Base-by-base conservation (phyloP, 208 protist species). In the Leishmania braziliensis region DNA sequence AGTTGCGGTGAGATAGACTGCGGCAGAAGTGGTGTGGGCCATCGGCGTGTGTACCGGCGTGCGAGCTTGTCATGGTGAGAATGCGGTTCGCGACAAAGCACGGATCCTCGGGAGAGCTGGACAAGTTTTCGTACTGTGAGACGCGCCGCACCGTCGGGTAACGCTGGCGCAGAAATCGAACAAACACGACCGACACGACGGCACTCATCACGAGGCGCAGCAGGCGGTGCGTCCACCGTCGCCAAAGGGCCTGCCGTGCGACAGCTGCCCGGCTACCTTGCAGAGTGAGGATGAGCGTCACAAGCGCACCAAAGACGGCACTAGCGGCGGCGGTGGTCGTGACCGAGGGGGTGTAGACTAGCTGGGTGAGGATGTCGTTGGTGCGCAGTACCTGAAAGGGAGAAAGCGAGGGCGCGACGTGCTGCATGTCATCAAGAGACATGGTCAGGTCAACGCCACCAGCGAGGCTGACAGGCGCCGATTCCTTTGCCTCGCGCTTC, bases 11-110 rank as follows among this genome's bases (percentile, higher is more conserved):
- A 1, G 78, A 81, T 16, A 84, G 75, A 63, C 83, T 83, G 73
- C 78, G 84, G 54, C 68, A 89, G 80, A 94, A 95, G 78, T 95
- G 90, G 56, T 81, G 71, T 2, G 94, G 91, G 26, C 82, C 91
- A 82, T 96, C 92, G 33, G 90, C 90, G 80, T 97, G 94, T 43
- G 90, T 95, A 36, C 92, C 91, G 29, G 89, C 91, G 70, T 97
- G 94, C 36, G 89, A 91, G 84, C 93, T 96, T 10, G 90, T 89
- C 56, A 95, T 83, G 65, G 76, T 82, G 23, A 96, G 43, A 18
- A 95, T 75, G 33, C 75, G 82, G 73, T 86, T 85, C 33, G 84
- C 85, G 10, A 97, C 93, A 60, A 86, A 72, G 65, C 92, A 97
- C 8, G 88, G 89, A 12, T 81, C 80, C 23, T 82, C 76, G 2